phyloP scores from a whole-genome alignment of 306 rosid species.

The Cucurbita pepo region DNA sequence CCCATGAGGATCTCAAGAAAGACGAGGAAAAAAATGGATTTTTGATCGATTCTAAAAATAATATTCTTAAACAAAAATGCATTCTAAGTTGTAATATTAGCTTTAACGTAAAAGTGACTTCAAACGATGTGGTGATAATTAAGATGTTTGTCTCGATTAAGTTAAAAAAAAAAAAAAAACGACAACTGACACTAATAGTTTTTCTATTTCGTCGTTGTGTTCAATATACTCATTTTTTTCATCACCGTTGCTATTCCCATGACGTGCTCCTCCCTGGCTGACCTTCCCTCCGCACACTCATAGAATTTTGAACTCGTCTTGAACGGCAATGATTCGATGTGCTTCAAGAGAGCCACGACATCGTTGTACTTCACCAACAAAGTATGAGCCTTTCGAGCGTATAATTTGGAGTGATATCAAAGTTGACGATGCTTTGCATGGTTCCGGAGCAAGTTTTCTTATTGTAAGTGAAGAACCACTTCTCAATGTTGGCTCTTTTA shows the following conservation, averaged over 20 bases:
- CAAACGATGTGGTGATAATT: too few relatives aligned
- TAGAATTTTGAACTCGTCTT: constrained; percentile 25
- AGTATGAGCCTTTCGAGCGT: constrained; percentile 37
- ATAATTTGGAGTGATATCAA: constrained; percentile 30
- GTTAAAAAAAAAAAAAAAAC: too few relatives aligned
- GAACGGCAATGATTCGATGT: constrained; percentile 29
- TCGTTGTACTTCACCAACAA: constrained; percentile 4
- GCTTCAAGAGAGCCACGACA: constrained; percentile 14
- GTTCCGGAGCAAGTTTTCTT: constrained; percentile 44
- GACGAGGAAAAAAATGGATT: too few relatives aligned
- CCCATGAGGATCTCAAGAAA: too few relatives aligned
- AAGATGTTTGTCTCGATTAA: too few relatives aligned
- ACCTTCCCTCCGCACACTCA: constrained; percentile 41
- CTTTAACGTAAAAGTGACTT: too few relatives aligned
- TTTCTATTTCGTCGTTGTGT: constrained; percentile 13
- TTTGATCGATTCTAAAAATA: too few relatives aligned
- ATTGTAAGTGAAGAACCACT: constrained; percentile 40
- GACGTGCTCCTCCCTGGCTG: constrained; percentile 25
- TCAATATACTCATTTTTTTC: constrained; percentile 19
- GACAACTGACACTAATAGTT: too few relatives aligned
- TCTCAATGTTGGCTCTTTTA: constrained; percentile 29
- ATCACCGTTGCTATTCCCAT: constrained; percentile 25
- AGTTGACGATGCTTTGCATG: constrained; percentile 17
- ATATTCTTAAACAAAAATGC: too few relatives aligned
- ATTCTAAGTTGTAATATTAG: too few relatives aligned